A percentile compares a stretch with the other conserved stretches of the same genome.
Evolutionary conservation across 768 basidiomycete genomes (phyloP).

Genomic region (Leccinum rimulosum): DNA sequence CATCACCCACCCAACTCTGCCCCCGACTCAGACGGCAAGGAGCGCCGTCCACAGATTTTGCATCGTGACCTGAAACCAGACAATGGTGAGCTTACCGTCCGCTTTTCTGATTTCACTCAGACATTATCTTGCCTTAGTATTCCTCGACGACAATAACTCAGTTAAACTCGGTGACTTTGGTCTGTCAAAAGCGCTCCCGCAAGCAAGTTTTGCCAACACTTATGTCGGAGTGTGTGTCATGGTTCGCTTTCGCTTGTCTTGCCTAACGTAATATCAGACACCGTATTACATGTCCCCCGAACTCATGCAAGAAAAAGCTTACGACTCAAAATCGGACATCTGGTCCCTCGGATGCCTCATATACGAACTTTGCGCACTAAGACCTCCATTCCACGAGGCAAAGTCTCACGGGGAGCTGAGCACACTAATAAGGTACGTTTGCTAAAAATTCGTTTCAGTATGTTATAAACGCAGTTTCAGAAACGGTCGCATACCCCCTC

Average conservation of each 20-base stretch:
- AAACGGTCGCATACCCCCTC: conserved; percentile 87
- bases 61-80: conserved; percentile 98
- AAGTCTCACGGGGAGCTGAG: conserved; percentile 86
- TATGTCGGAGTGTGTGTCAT: conserved; percentile 83
- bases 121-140: conserved; percentile 51
- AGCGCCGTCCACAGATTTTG: conserved; percentile 70
- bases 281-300: conserved; percentile 99
- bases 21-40: conserved; percentile 41
- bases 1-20: conserved; percentile 67
- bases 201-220: conserved; percentile 89
- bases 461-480: conserved; percentile 31
- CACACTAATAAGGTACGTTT: conserved; percentile 71
- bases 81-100: conserved; percentile 62
- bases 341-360: conserved; percentile 98
- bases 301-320: conserved; percentile 94
- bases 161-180: conserved; percentile 98
- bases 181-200: conserved; percentile 85
- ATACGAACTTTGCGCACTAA: conserved; percentile 92
- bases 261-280: conserved; percentile 53
- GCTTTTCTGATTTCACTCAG: not conserved
- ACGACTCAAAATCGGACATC: conserved; percentile 97
- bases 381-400: conserved; percentile 92
- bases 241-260: not conserved
- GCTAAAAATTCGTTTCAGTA: not conserved
- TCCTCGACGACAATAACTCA: conserved; percentile 78